Conservation (phyloP, 257 asterid species). For the Nicotiana benthamiana region DNA sequence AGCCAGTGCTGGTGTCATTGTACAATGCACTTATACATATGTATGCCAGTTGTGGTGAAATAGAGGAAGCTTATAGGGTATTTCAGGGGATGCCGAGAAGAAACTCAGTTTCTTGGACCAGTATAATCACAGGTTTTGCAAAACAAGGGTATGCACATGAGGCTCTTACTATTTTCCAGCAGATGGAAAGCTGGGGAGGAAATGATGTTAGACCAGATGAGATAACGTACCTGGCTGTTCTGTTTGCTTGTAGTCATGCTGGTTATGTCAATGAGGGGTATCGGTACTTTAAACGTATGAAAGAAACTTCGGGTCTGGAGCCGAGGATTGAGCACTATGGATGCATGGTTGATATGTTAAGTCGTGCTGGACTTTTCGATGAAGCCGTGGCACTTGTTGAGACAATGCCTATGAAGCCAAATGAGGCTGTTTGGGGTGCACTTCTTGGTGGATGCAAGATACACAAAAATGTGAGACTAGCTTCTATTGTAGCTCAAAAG, state of each 20-base stretch:
- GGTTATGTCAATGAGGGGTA: slow-evolving; percentile 60
- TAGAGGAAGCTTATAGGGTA: slow-evolving; percentile 42
- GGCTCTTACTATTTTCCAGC: slow-evolving; percentile 46
- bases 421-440: slow-evolving; percentile 77
- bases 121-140: slow-evolving; percentile 65
- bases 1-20: slow-evolving; percentile 33
- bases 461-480: slow-evolving; percentile 49
- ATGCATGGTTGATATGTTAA: slow-evolving; percentile 76
- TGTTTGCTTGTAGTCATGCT: slow-evolving; percentile 77
- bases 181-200: slow-evolving; percentile 39
- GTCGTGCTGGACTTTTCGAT: slow-evolving; percentile 73
- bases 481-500: slow-evolving; percentile 42
- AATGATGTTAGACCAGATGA: slow-evolving; percentile 41
- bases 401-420: slow-evolving; percentile 74
- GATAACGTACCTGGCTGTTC: slow-evolving; percentile 58
- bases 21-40: slow-evolving; percentile 64
- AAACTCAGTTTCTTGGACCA: slow-evolving; percentile 67
- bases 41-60: slow-evolving; percentile 82
- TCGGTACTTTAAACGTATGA: slow-evolving; percentile 44
- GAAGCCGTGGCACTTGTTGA: slow-evolving; percentile 54
- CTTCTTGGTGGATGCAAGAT: slow-evolving; percentile 77
- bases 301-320: slow-evolving; percentile 41
- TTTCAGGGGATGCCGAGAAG: slow-evolving; percentile 41
- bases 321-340: slow-evolving; percentile 68
- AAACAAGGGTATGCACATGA: slow-evolving; percentile 63